phyloP scores from a whole-genome alignment of 2,329 filamentous ascomycete species.

The Tricladium varicosporioides region DNA sequence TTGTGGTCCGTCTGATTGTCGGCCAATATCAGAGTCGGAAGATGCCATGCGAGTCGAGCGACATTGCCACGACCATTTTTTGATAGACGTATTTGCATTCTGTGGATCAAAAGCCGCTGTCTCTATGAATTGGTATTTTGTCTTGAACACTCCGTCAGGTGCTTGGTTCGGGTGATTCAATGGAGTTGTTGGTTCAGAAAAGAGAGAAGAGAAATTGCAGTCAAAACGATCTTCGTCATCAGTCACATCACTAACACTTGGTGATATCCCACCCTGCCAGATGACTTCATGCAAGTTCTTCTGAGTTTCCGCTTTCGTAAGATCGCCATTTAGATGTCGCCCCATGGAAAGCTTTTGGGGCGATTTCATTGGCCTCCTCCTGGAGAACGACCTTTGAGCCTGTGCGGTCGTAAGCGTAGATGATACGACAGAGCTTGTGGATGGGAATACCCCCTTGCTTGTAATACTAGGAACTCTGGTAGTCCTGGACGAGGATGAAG shows the following conservation, averaged over 20 bases:
- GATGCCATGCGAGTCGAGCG: constrained; percentile 12
- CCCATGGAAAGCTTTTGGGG: constrained; percentile 6
- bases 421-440: not conserved
- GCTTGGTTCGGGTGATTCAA: not conserved
- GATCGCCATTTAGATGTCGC: not conserved
- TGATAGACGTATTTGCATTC: constrained; percentile 24
- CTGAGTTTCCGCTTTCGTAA: constrained; percentile 1
- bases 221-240: constrained; percentile 5
- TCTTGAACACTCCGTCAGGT: not conserved
- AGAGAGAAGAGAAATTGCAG: not conserved
- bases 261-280: constrained; percentile 21
- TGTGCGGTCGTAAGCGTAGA: not conserved
- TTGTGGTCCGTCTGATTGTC: not conserved
- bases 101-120: constrained; percentile 21
- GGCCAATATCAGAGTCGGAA: constrained; percentile 16
- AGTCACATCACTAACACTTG: constrained; percentile 6
- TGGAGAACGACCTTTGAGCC: not conserved
- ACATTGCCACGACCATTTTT: constrained; percentile 21
- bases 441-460: constrained; percentile 2
- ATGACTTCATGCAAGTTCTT: constrained; percentile 27
- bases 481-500: not conserved
- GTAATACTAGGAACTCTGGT: constrained; percentile 6
- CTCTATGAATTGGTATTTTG: not conserved
- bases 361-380: not conserved
- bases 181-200: constrained; percentile 4